These are phyloP conservation scores for Phytophthora podocarpi DNA, from an alignment of 352 stramenopile species.

Conservation along the genomic window DNA sequence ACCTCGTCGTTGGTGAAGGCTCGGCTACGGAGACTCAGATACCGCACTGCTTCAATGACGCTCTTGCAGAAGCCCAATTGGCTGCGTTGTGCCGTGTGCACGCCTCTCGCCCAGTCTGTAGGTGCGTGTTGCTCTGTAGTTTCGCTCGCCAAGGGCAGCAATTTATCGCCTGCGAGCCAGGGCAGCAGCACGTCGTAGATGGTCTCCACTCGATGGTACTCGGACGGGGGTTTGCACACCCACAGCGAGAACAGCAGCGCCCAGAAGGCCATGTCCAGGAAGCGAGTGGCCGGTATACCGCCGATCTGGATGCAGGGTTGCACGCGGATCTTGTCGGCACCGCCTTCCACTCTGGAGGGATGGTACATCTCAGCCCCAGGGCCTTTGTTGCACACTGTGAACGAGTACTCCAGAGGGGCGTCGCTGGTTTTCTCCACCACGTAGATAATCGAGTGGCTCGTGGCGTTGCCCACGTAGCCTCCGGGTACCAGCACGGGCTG, in stretches of 20 bases:
- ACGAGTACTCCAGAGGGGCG: constrained; percentile 50
- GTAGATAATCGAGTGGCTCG: constrained; percentile 84
- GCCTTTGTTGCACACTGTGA: constrained; percentile 91
- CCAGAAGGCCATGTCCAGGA: constrained; percentile 90
- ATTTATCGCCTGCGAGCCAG: constrained; percentile 78
- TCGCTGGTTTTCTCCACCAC: constrained; percentile 76
- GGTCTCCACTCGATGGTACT: constrained; percentile 88
- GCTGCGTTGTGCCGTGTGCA: constrained; percentile 70
- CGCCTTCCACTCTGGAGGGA: constrained; percentile 31
- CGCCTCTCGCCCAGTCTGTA: constrained; percentile 36
- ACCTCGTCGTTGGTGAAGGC: constrained; percentile 65
- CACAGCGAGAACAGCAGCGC: constrained; percentile 84
- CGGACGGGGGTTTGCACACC: constrained; percentile 81
- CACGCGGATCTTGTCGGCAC: constrained; percentile 70
- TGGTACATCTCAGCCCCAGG: constrained; percentile 88
- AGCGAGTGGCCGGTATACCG: constrained; percentile 58
- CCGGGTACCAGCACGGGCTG: constrained; percentile 71
- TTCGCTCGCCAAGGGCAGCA: constrained; percentile 63
- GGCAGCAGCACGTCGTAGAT: constrained; percentile 91
- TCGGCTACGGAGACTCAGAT: constrained; percentile 60
- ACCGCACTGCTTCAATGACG: constrained; percentile 76
- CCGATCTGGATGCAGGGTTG: constrained; percentile 76
- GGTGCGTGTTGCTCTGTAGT: constrained; percentile 31
- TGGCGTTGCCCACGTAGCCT: constrained; percentile 76
- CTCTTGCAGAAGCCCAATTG: constrained; percentile 87